Evolutionary conservation across 2,329 filamentous ascomycete species (phyloP).

Genomic region (Colletotrichum tabaci): DNA sequence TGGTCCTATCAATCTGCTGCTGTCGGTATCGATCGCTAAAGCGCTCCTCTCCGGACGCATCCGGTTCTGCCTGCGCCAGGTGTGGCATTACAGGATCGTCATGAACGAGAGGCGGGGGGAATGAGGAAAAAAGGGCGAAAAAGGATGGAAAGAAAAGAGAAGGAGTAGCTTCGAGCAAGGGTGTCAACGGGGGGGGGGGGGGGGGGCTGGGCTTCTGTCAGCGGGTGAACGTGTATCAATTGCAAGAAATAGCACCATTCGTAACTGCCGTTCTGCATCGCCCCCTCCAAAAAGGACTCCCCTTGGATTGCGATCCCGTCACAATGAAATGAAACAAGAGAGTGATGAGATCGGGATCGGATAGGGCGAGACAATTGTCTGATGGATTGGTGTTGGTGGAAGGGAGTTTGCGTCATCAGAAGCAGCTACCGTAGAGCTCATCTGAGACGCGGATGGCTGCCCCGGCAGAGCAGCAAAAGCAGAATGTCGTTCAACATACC

Average conservation of each 20-base stretch:
- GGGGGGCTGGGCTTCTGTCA: conserved; percentile 29
- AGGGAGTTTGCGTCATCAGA: conserved; percentile 40
- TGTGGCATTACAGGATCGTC: conserved; percentile 17
- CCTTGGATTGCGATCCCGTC: neutral
- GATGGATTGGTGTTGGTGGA: conserved; percentile 24
- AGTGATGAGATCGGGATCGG: conserved; percentile 30
- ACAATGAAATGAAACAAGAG: neutral
- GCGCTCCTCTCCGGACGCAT: conserved; percentile 21
- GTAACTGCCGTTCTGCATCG: conserved; percentile 9
- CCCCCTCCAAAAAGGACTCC: neutral
- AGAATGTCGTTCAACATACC: conserved; percentile 32
- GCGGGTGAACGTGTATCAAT: conserved; percentile 11
- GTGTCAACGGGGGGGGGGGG: conserved; percentile 8
- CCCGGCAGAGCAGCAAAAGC: neutral
- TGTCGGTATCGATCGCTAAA: conserved; percentile 31
- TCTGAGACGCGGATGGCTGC: conserved; percentile 19
- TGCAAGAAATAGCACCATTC: neutral
- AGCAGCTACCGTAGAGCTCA: conserved; percentile 18
- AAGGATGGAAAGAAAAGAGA: neutral
- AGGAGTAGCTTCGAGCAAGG: neutral
- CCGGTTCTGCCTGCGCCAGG: conserved; percentile 6
- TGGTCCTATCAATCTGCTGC: conserved; percentile 17
- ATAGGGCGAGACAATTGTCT: conserved; percentile 36
- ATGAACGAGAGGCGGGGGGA: neutral
- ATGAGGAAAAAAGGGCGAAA: no score